A percentile compares a stretch with the other conserved stretches of the same genome.
These are phyloP conservation scores for Russula sp. DNA, from an alignment of 768 basidiomycete genomes.

Conservation along the genomic window DNA sequence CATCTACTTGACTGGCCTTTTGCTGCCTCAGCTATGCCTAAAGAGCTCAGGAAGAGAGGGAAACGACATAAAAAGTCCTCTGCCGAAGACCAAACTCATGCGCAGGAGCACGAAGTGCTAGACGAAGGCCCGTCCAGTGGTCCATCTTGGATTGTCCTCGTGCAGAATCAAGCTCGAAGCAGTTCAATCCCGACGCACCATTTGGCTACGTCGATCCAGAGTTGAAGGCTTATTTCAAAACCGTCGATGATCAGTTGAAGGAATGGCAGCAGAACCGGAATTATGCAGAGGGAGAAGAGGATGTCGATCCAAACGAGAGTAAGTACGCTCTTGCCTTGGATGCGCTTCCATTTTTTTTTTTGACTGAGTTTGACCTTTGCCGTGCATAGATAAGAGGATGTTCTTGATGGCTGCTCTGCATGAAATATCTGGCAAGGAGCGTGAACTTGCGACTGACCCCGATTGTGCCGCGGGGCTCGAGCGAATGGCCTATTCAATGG, in stretches of 20 bases:
- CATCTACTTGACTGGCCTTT: neutral
- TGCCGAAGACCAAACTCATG: conserved; percentile 33
- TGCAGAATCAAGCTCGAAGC: conserved; percentile 37
- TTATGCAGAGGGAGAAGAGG: conserved; percentile 46
- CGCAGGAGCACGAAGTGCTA: conserved; percentile 30
- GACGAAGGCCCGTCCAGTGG: conserved; percentile 33
- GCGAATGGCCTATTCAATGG: conserved; percentile 88
- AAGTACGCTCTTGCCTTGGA: conserved; percentile 42
- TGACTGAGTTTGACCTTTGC: conserved; percentile 21
- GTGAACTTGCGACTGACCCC: conserved; percentile 86
- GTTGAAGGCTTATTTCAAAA: conserved; percentile 89
- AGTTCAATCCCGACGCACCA: conserved; percentile 63
- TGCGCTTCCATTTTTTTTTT: conserved; percentile 1
- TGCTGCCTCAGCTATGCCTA: conserved; percentile 52
- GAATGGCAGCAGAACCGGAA: conserved; percentile 72
- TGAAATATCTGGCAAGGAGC: conserved; percentile 87
- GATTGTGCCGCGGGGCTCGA: conserved; percentile 91
- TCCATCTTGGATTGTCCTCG: conserved; percentile 70
- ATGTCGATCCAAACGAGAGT: conserved; percentile 72
- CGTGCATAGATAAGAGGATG: conserved; percentile 35
- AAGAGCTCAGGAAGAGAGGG: conserved; percentile 72
- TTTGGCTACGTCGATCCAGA: conserved; percentile 90
- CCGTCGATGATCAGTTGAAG: conserved; percentile 81
- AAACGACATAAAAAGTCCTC: conserved; percentile 63
- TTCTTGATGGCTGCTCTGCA: conserved; percentile 80